Percentiles rank a stretch among this genome's conserved stretches.
Conservation (phyloP, 1,139 yeast genomes). For the Yamadazyma triangularis region DNA sequence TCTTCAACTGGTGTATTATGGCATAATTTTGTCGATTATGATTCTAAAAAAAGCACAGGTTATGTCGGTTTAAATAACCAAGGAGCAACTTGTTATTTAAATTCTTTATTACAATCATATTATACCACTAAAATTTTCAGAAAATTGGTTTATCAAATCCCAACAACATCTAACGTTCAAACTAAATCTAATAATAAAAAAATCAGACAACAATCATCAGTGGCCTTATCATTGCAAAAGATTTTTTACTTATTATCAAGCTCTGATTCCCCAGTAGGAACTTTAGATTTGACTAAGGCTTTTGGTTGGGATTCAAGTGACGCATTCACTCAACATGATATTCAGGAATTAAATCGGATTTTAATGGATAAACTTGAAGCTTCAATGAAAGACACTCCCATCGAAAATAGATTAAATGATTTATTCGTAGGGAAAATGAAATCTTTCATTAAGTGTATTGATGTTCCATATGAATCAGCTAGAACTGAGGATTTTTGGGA, state of each 20-base stretch:
- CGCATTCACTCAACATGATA: constrained; percentile 97
- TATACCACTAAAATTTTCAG: constrained; percentile 82
- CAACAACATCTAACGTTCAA: constrained; percentile 48
- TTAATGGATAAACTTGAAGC: constrained; percentile 91
- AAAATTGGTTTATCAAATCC: constrained; percentile 82
- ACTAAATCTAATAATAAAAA: constrained; percentile 28
- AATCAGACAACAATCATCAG: constrained; percentile 35
- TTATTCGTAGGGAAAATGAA: constrained; percentile 97
- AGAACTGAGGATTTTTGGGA: constrained; percentile 97
- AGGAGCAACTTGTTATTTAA: constrained; percentile 96
- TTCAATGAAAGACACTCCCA: constrained; percentile 85
- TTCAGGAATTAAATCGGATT: constrained; percentile 91
- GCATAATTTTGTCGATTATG: constrained; percentile 82
- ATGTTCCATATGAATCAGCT: constrained; percentile 93
- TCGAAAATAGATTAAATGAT: constrained; percentile 74
- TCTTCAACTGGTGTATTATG: constrained; percentile 88
- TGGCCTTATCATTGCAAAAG: constrained; percentile 82
- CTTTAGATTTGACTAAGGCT: constrained; percentile 80
- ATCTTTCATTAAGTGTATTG: constrained; percentile 85
- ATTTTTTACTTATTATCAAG: constrained; percentile 76
- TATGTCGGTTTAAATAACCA: constrained; percentile 92
- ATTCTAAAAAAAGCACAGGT: constrained; percentile 84
- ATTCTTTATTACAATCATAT: constrained; percentile 86
- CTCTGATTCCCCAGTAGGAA: constrained; percentile 73
- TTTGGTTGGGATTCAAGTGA: constrained; percentile 98